Base-by-base conservation (phyloP, 257 asterid species). In the Salvia miltiorrhiza region DNA sequence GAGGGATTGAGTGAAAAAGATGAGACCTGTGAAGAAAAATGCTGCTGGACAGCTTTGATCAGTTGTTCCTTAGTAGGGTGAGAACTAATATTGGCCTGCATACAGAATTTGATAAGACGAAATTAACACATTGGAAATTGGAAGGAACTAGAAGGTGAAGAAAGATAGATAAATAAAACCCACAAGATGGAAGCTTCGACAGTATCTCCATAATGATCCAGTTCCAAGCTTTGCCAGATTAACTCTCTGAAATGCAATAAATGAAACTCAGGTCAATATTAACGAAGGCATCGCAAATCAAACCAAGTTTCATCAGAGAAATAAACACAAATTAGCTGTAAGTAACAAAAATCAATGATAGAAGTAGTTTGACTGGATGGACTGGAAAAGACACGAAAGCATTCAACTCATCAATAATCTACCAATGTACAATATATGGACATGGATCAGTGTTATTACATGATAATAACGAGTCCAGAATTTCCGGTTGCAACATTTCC, bases 181-280 rank as follows among this genome's bases (percentile, higher is more conserved):
- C 75, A 89, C 98, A 23, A 89, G 86, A 74, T 87, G 85, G 85
- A 80, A 89, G 83, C 73, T 81, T 75, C 86, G 83, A 83, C 88
- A 87, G 69, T 92, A 92, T 84, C 96, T 87, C 95, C 92, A 83
- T 23, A 92, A 72, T 17, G 98, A 92, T 82, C 87, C 85, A 52
- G 89, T 89, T 73, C 95, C 95, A 21, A 92, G 81, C 75, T 86
- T 92, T 47, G 86, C 83, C 75, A 92, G 55, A 76, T 84, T 86
- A 41, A 86, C 83, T 70, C 88, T 82, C 89, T 84, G 86, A 63
- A 37, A 50, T 66, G 58, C 75, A 64, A 74, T 40, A 69, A 61
- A 72, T 52, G 48, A 63, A 62, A 41, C 28, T 20, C 23, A 24
- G 19, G 45, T 28, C n/a, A 5, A 53, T n/a, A 39, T 65, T 45